Conservation (phyloP, 345 rosid genomes). For the Laguncularia racemosa region DNA sequence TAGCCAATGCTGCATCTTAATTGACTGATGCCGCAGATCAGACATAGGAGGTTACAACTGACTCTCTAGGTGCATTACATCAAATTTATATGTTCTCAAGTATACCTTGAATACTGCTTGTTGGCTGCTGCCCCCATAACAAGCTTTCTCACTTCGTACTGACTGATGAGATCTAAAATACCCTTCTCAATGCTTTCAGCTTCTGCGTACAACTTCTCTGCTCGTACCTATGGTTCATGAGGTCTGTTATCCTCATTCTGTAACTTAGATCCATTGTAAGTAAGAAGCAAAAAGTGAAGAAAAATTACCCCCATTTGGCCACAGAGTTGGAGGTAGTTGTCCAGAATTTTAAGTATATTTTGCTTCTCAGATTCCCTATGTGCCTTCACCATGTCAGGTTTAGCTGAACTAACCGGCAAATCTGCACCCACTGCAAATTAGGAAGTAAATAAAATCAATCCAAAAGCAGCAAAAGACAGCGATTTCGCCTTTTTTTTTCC, state of each 20-base stretch:
- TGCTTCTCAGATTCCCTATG: slow-evolving; percentile 56
- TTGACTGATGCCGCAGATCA: too few species aligned
- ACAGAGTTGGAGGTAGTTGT: slow-evolving; percentile 50
- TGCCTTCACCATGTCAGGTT: slow-evolving; percentile 49
- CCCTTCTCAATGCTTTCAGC: slow-evolving; percentile 57
- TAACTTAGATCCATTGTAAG: neutral
- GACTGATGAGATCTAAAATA: slow-evolving; percentile 47
- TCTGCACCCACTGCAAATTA: slow-evolving; percentile 60
- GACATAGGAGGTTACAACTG: too few species aligned
- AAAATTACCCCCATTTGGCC: slow-evolving; percentile 55
- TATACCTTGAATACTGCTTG: slow-evolving; percentile 52
- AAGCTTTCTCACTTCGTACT: slow-evolving; percentile 56
- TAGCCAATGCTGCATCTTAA: too few species aligned
- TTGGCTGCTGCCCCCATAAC: slow-evolving; percentile 98
- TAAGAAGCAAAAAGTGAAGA: slow-evolving; percentile 4
- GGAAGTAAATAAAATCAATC: neutral
- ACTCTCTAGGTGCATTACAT: too few species aligned
- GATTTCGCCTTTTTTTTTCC: too few species aligned
- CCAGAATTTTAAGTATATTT: slow-evolving; percentile 41
- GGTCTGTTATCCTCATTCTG: too few species aligned
- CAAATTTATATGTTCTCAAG: neutral
- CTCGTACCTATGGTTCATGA: slow-evolving; percentile 36
- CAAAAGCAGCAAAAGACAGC: neutral
- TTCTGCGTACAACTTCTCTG: slow-evolving; percentile 54
- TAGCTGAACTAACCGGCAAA: slow-evolving; percentile 40